Conservation (phyloP, 1,139 yeast species). For the Dujonia santamariae region DNA sequence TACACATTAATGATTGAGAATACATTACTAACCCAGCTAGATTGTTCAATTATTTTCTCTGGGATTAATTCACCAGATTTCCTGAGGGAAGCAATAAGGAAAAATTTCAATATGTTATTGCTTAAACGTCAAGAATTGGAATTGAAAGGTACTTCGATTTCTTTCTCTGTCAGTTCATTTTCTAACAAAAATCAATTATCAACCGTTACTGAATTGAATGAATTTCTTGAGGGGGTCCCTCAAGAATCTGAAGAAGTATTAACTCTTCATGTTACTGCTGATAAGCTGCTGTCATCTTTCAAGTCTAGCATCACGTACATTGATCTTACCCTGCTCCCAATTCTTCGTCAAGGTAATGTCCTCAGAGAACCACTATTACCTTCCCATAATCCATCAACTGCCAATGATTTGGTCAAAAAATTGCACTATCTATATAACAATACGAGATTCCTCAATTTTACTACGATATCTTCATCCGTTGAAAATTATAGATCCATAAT, state of each 20-base stretch:
- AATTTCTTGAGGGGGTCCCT: too few relatives aligned
- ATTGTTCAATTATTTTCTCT: too few relatives aligned
- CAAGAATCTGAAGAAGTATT: too few relatives aligned
- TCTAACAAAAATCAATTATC: background rate
- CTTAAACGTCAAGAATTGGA: too few relatives aligned
- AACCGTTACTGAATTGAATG: too few relatives aligned
- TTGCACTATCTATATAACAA: background rate
- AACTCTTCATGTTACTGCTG: background rate
- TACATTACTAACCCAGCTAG: too few relatives aligned
- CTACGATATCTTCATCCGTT: background rate
- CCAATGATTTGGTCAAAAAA: background rate
- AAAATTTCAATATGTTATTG: too few relatives aligned
- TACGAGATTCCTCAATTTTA: slow-evolving; percentile 3
- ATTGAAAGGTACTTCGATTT: too few relatives aligned
- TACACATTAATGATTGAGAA: too few relatives aligned
- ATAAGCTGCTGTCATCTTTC: background rate
- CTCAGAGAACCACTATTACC: slow-evolving; percentile 7
- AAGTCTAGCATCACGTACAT: background rate
- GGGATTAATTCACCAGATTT: too few relatives aligned
- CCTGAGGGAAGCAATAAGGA: too few relatives aligned
- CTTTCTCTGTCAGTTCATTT: background rate
- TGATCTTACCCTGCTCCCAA: slow-evolving; percentile 4
- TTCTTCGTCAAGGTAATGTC: slow-evolving; percentile 7
- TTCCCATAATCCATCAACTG: background rate
- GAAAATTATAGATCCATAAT: slow-evolving; percentile 1